Percentiles rank a stretch among this genome's conserved stretches.
Evolutionary conservation across 2,329 filamentous ascomycete species (phyloP).

Genomic region (Fusarium pseudonygamai): DNA sequence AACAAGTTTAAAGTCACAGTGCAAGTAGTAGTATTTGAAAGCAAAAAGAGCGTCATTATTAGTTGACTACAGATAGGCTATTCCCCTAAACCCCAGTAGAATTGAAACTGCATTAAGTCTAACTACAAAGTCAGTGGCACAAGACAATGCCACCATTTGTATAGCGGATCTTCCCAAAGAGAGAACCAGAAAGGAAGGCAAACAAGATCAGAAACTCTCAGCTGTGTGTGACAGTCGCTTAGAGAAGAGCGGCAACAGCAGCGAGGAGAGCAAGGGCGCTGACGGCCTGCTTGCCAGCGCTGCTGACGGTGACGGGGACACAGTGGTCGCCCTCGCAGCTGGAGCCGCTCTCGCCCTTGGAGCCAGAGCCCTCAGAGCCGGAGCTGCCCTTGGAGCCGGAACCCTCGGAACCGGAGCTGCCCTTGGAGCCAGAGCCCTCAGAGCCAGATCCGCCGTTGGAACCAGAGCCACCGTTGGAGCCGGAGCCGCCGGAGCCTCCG

Average conservation of each 20-base stretch:
- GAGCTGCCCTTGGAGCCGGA: not conserved
- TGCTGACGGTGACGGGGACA: slow-evolving; percentile 25
- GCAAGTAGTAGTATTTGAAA: not conserved
- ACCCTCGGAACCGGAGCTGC: not conserved
- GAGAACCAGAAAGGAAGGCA: slow-evolving; percentile 13
- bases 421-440: not conserved
- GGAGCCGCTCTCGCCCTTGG: not conserved
- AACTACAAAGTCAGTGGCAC: slow-evolving; percentile 26
- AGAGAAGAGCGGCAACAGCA: slow-evolving; percentile 29
- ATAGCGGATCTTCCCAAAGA: slow-evolving; percentile 8
- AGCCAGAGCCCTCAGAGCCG: not conserved
- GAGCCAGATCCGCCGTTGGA: not conserved
- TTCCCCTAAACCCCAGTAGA: slow-evolving; percentile 14
- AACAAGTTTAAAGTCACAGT: not conserved
- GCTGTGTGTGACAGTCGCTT: not conserved
- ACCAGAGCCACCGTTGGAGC: not conserved
- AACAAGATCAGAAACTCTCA: not conserved
- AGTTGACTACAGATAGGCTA: slow-evolving; percentile 18
- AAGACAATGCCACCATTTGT: slow-evolving; percentile 12
- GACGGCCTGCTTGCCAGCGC: slow-evolving; percentile 35
- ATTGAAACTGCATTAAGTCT: slow-evolving; percentile 15
- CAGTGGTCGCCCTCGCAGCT: not conserved
- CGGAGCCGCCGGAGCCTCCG: not conserved
- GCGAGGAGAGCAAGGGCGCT: slow-evolving; percentile 31
- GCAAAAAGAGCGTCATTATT: slow-evolving; percentile 7